phyloP scores from a whole-genome alignment of 768 basidiomycete species.

The Pisolithus orientalis region DNA sequence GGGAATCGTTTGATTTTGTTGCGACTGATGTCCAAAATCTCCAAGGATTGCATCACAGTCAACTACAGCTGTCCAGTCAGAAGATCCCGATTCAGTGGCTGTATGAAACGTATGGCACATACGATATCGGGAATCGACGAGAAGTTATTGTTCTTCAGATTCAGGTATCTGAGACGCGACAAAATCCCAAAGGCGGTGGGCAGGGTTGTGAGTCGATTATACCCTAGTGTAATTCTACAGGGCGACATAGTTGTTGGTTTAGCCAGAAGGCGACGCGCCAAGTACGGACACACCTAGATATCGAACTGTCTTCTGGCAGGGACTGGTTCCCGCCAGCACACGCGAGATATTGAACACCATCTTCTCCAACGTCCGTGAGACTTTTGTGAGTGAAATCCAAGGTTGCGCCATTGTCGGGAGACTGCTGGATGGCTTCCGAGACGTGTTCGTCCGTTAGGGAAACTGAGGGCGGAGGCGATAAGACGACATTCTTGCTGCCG shows the following conservation, averaged over 20 bases:
- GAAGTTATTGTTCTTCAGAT: constrained; percentile 81
- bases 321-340: constrained; percentile 43
- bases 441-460: constrained; percentile 55
- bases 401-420: constrained; percentile 75
- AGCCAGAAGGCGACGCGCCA: constrained; percentile 7
- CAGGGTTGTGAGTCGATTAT: constrained; percentile 75
- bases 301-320: constrained; percentile 42
- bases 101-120: constrained; percentile 26
- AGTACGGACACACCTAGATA: constrained; percentile 49
- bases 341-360: constrained; percentile 74
- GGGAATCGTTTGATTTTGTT: constrained; percentile 86
- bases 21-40: constrained; percentile 90
- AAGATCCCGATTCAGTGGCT: background rate
- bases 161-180: constrained; percentile 75
- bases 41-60: constrained; percentile 77
- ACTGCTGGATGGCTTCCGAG: constrained; percentile 55
- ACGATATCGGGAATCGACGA: constrained; percentile 83
- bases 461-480: constrained; percentile 28
- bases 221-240: constrained; percentile 74
- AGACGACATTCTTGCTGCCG: constrained; percentile 18
- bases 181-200: constrained; percentile 70
- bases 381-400: constrained; percentile 78
- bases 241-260: background rate
- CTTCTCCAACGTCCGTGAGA: constrained; percentile 68
- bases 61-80: constrained; percentile 43